phyloP scores from a whole-genome alignment of 139 green algal genomes.

The Edaphochlamys debaryana region DNA sequence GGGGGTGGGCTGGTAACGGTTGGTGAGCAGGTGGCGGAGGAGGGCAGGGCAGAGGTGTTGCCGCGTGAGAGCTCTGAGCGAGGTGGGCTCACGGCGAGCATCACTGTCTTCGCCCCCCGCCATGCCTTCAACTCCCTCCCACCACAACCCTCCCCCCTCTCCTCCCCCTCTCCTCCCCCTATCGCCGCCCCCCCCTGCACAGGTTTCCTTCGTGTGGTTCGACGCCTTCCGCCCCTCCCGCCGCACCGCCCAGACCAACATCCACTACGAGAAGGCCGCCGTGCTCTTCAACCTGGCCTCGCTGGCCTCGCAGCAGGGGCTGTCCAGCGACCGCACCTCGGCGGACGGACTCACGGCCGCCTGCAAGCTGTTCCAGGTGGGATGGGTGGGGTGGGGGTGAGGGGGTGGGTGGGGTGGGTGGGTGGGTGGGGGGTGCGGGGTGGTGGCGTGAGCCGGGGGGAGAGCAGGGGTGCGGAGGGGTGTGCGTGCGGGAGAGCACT shows the following conservation, averaged over 20 bases:
- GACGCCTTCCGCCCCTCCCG: conserved; percentile 87
- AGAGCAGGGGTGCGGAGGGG: too few species aligned
- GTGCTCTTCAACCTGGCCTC: conserved; percentile 95
- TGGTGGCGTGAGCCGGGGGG: background rate
- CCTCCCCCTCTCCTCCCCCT: background rate
- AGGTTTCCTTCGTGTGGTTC: conserved; percentile 68
- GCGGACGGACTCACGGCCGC: conserved; percentile 82
- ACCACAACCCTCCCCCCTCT: background rate
- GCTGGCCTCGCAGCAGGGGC: conserved; percentile 77
- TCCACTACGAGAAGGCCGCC: conserved; percentile 94
- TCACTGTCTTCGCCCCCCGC: too few species aligned
- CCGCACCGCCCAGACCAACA: conserved; percentile 70
- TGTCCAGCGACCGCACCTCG: conserved; percentile 76
- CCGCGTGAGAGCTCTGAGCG: too few species aligned
- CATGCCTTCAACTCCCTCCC: too few species aligned
- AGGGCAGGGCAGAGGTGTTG: too few species aligned
- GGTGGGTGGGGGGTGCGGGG: background rate
- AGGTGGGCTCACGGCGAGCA: too few species aligned
- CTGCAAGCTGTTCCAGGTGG: conserved; percentile 74
- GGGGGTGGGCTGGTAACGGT: too few species aligned
- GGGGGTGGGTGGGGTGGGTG: background rate
- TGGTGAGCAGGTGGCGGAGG: background rate
- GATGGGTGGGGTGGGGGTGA: background rate
- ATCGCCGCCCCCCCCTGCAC: background rate
- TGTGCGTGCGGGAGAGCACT: too few species aligned